Percentiles rank a stretch among this genome's conserved stretches.
Evolutionary conservation across 257 asterid genomes (phyloP).

Genomic region (Apocynum venetum): DNA sequence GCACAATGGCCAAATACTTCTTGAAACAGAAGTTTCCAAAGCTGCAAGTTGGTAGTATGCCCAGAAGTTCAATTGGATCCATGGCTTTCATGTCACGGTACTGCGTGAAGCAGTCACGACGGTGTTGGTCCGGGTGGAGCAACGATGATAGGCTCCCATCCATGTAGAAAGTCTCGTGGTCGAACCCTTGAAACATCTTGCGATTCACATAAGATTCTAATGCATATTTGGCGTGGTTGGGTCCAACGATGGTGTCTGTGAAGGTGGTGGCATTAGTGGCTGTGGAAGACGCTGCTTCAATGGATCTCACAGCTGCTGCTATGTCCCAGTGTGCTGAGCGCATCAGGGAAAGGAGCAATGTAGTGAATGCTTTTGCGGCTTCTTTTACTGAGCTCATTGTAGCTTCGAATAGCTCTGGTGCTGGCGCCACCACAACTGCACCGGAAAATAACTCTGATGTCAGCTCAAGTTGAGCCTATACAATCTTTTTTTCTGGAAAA

Average conservation of each 20-base stretch:
- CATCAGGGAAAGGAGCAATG: constrained; percentile 86
- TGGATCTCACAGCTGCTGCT: constrained; percentile 88
- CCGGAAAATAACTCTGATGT: neutral
- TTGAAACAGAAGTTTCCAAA: constrained; percentile 92
- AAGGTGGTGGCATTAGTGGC: constrained; percentile 24
- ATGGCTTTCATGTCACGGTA: constrained; percentile 89
- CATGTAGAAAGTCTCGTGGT: constrained; percentile 95
- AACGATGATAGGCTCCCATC: constrained; percentile 87
- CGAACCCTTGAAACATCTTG: constrained; percentile 90
- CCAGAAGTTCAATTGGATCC: constrained; percentile 84
- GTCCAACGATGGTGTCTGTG: constrained; percentile 57
- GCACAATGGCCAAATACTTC: constrained; percentile 74
- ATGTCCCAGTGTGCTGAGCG: constrained; percentile 93
- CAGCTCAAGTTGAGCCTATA: neutral
- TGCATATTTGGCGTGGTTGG: constrained; percentile 81
- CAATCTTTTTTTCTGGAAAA: too few relatives aligned
- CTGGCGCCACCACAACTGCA: constrained; percentile 62
- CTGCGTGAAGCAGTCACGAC: constrained; percentile 82
- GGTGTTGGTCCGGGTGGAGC: constrained; percentile 84
- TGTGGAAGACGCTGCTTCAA: constrained; percentile 72
- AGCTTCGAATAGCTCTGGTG: constrained; percentile 64
- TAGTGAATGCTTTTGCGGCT: constrained; percentile 72
- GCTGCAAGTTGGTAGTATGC: constrained; percentile 84
- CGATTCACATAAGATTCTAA: constrained; percentile 78
- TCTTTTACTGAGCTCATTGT: constrained; percentile 65